phyloP scores from a whole-genome alignment of 2,329 filamentous ascomycete genomes.

The Neodidymelliopsis sp. region DNA sequence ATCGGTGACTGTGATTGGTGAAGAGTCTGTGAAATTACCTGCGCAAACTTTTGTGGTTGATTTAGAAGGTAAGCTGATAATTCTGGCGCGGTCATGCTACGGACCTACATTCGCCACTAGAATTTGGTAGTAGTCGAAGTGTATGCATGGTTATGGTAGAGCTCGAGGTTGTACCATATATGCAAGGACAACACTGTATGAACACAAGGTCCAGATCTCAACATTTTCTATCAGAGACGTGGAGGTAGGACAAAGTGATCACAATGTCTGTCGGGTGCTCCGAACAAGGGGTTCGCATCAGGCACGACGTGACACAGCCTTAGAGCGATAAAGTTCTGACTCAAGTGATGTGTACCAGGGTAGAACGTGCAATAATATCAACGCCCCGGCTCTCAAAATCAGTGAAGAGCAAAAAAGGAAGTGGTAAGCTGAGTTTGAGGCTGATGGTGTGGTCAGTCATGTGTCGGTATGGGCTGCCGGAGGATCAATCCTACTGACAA shows the following conservation, averaged over 20 bases:
- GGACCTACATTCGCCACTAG: background rate
- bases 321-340: conserved; percentile 16
- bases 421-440: conserved; percentile 13
- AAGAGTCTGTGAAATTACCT: no score
- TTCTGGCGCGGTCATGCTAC: conserved; percentile 3
- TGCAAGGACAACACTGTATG: background rate
- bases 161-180: background rate
- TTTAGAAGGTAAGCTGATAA: conserved; percentile 1
- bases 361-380: conserved; percentile 13
- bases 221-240: conserved; percentile 12
- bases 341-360: conserved; percentile 10
- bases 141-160: no score
- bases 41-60: background rate
- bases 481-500: conserved; percentile 6
- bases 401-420: background rate
- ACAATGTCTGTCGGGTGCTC: conserved; percentile 14
- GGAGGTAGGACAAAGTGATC: conserved; percentile 14
- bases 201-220: conserved; percentile 10
- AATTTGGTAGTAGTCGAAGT: no score
- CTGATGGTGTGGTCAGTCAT: conserved; percentile 16
- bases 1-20: conserved; percentile 1
- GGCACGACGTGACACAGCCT: conserved; percentile 17
- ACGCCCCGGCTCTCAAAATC: background rate
- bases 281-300: conserved; percentile 13
- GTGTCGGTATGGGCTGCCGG: conserved; percentile 14